Evolutionary conservation across 2,329 filamentous ascomycete genomes (phyloP).

Genomic region (Xylariaceae sp.): DNA sequence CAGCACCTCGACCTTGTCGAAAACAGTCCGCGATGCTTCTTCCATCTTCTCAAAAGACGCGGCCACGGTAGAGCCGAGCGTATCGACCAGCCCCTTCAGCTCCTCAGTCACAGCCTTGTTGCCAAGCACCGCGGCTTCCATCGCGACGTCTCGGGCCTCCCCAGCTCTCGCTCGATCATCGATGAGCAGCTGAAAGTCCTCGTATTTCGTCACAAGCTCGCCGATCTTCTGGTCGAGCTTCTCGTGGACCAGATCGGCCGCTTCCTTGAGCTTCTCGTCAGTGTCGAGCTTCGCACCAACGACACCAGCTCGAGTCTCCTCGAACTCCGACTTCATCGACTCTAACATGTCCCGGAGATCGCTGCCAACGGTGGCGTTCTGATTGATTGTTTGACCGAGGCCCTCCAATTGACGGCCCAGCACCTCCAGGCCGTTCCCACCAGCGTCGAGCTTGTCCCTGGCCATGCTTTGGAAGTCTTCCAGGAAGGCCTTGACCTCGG

Average conservation of each 20-base stretch:
- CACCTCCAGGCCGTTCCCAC: constrained; percentile 64
- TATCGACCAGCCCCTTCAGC: constrained; percentile 78
- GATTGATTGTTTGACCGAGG: constrained; percentile 56
- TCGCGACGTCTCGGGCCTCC: constrained; percentile 66
- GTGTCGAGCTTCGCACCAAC: constrained; percentile 76
- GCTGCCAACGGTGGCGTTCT: constrained; percentile 52
- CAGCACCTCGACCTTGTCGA: constrained; percentile 74
- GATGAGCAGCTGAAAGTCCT: constrained; percentile 70
- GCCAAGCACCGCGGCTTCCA: constrained; percentile 66
- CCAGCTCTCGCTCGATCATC: constrained; percentile 69
- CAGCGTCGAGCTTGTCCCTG: constrained; percentile 70
- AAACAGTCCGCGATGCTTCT: constrained; percentile 81
- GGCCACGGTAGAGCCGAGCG: constrained; percentile 72
- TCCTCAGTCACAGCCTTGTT: constrained; percentile 83
- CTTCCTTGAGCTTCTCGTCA: constrained; percentile 67
- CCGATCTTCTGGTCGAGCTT: constrained; percentile 63
- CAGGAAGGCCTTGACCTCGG: constrained; percentile 70
- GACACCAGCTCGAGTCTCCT: constrained; percentile 75
- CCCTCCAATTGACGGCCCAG: constrained; percentile 65
- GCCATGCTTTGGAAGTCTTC: constrained; percentile 74
- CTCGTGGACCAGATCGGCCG: constrained; percentile 46
- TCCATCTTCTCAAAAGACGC: constrained; percentile 83
- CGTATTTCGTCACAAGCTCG: constrained; percentile 80
- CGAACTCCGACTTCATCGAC: constrained; percentile 78
- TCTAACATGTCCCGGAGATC: constrained; percentile 68